Conservation (phyloP, 2,329 filamentous ascomycete genomes). For the Cladophialophora exuberans region DNA sequence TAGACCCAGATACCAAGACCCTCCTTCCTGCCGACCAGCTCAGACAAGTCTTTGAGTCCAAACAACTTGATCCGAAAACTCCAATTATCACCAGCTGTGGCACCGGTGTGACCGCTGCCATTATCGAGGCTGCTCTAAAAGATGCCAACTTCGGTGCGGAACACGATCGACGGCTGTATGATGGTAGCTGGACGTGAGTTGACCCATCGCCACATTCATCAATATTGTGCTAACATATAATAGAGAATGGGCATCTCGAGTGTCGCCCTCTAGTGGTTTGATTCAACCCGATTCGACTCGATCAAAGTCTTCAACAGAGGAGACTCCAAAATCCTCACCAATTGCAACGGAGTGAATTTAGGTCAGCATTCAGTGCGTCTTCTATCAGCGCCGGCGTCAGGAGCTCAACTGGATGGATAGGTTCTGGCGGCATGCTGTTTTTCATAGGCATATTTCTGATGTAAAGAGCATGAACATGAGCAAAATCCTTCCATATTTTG, state of each 20-base stretch:
- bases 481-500: no score
- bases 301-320: background rate
- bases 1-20: slow-evolving; percentile 82
- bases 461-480: background rate
- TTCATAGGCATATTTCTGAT: no score
- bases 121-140: slow-evolving; percentile 83
- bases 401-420: background rate
- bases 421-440: background rate
- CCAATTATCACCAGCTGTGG: slow-evolving; percentile 89
- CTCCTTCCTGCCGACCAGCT: slow-evolving; percentile 74
- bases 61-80: slow-evolving; percentile 75
- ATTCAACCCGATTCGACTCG: slow-evolving; percentile 36
- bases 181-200: slow-evolving; percentile 98
- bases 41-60: slow-evolving; percentile 74
- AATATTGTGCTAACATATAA: slow-evolving; percentile 21
- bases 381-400: background rate
- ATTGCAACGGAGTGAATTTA: background rate
- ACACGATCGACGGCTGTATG: slow-evolving; percentile 76
- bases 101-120: slow-evolving; percentile 89
- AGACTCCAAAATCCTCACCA: background rate
- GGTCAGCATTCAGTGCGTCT: background rate
- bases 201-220: background rate
- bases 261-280: slow-evolving; percentile 49
- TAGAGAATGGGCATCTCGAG: slow-evolving; percentile 56
- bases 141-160: slow-evolving; percentile 74